phyloP scores from a whole-genome alignment of 306 rosid species.

The Sicyos edulis region DNA sequence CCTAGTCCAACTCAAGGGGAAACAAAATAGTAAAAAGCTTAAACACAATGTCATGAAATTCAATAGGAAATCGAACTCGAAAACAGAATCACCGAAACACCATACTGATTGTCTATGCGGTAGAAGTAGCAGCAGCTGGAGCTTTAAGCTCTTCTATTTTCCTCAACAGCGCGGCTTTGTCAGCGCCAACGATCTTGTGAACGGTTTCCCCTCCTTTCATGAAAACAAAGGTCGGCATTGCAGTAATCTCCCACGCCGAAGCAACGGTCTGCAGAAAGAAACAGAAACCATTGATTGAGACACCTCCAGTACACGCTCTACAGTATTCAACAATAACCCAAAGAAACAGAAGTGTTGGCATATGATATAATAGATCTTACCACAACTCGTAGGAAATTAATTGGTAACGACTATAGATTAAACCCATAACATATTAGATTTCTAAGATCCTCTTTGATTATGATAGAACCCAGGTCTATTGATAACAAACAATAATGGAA shows the following conservation, averaged over 20 bases:
- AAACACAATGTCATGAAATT: background rate
- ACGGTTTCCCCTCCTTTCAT: constrained; percentile 26
- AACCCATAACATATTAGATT: too few species aligned
- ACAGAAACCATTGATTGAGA: background rate
- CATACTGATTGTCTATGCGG: background rate
- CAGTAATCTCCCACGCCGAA: constrained; percentile 33
- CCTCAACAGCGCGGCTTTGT: constrained; percentile 28
- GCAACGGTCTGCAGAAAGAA: constrained; percentile 31
- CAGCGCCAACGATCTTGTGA: constrained; percentile 23
- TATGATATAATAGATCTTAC: background rate
- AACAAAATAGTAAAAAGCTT: background rate
- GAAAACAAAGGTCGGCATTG: constrained; percentile 60
- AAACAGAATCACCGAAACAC: background rate
- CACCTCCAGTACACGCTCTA: background rate
- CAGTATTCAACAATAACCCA: background rate
- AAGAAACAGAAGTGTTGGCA: background rate
- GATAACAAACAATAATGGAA: too few species aligned
- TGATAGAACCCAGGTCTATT: too few species aligned
- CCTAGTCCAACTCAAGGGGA: background rate
- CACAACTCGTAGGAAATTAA: too few species aligned
- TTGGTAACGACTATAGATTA: too few species aligned
- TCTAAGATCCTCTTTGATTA: too few species aligned
- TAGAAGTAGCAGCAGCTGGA: background rate
- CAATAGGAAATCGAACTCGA: background rate
- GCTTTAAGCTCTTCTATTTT: constrained; percentile 8